Evolutionary conservation across 345 rosid genomes (phyloP).

Genomic region (Gossypium bickii): DNA sequence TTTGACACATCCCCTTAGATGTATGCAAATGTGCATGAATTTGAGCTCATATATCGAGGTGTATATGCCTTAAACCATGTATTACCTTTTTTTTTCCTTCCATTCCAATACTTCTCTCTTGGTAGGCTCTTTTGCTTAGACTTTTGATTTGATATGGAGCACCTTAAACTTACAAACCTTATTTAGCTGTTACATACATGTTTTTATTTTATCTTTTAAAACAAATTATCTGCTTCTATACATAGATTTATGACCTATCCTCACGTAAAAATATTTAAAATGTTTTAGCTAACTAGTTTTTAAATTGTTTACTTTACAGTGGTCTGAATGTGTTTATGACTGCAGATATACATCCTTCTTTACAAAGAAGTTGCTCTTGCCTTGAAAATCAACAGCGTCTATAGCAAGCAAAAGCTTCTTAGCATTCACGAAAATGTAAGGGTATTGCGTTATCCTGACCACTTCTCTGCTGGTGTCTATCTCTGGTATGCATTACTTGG

Average conservation of each 20-base stretch:
- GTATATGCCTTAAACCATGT: background rate
- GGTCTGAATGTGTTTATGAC: background rate
- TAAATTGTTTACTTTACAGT: background rate
- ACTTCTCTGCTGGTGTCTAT: slow-evolving; percentile 90
- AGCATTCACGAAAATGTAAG: slow-evolving; percentile 97
- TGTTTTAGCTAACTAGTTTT: slow-evolving; percentile 1
- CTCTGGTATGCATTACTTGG: slow-evolving; percentile 64
- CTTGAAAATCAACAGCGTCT: slow-evolving; percentile 91
- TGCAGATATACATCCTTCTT: slow-evolving; percentile 92
- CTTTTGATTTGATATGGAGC: background rate
- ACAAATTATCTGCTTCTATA: background rate
- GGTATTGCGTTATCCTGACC: slow-evolving; percentile 94
- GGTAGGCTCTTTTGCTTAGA: background rate
- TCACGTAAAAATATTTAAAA: background rate
- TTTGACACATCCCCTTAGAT: background rate
- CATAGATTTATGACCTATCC: background rate
- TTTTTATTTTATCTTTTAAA: background rate
- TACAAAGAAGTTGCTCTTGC: slow-evolving; percentile 99
- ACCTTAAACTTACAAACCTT: background rate
- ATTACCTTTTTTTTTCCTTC: background rate
- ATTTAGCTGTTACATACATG: background rate
- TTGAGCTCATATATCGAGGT: background rate
- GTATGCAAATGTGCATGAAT: background rate
- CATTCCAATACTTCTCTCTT: background rate
- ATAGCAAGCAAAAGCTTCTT: slow-evolving; percentile 90